phyloP scores from a whole-genome alignment of 495 filamentous ascomycete genomes.

The Penicillium paradoxum region DNA sequence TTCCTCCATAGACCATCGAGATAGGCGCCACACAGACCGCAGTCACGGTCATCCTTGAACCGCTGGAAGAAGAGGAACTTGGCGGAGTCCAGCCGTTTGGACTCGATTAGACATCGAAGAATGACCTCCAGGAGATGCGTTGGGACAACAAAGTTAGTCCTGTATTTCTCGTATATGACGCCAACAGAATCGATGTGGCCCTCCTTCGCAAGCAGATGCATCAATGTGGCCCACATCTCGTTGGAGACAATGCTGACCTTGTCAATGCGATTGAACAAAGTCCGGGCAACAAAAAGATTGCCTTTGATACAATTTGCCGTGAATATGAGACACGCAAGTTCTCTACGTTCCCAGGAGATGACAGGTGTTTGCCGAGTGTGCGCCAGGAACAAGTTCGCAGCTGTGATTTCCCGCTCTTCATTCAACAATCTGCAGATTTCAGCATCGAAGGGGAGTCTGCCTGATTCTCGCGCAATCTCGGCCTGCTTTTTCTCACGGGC shows the following conservation, averaged over 20 bases:
- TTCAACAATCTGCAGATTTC: conserved; percentile 16
- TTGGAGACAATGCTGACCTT: conserved; percentile 28
- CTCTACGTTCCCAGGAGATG: conserved; percentile 28
- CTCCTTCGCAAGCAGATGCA: conserved; percentile 37
- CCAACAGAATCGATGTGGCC: conserved; percentile 38
- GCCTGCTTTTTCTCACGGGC: conserved; percentile 12
- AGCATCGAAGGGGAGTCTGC: conserved; percentile 10
- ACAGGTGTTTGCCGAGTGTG: not conserved
- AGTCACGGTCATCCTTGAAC: conserved; percentile 30
- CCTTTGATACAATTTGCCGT: conserved; percentile 35
- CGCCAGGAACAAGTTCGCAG: conserved; percentile 35
- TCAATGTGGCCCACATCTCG: conserved; percentile 38
- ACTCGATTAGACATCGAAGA: conserved; percentile 39
- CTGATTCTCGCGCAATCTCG: conserved; percentile 1
- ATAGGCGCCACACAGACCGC: conserved; percentile 36
- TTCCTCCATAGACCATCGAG: conserved; percentile 43
- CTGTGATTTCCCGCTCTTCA: conserved; percentile 29
- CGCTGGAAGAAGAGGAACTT: conserved; percentile 33
- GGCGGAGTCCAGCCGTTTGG: conserved; percentile 32
- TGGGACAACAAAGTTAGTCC: conserved; percentile 23
- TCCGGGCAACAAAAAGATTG: conserved; percentile 38
- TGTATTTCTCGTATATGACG: conserved; percentile 31
- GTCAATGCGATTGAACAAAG: conserved; percentile 36
- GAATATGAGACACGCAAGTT: conserved; percentile 31
- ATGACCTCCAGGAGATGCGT: conserved; percentile 35